phyloP scores from a whole-genome alignment of 768 basidiomycete genomes.

The Boletus rubroflammeus region DNA sequence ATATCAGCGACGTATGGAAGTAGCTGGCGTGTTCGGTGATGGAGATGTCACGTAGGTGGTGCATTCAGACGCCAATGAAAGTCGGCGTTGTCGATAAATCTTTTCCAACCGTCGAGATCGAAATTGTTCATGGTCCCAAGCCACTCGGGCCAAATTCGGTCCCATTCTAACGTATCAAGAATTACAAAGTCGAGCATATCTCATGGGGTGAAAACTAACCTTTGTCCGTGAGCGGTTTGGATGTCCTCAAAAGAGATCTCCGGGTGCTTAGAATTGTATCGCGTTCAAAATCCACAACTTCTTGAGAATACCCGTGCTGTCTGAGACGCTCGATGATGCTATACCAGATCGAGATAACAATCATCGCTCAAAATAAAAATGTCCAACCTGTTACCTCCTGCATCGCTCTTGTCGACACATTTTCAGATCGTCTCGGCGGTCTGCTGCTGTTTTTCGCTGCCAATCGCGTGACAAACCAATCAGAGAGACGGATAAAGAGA shows the following conservation, averaged over 20 bases:
- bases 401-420: neutral
- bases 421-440: neutral
- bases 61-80: neutral
- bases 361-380: neutral
- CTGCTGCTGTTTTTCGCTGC: neutral
- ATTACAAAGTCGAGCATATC: neutral
- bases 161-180: slow-evolving; percentile 6
- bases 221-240: slow-evolving; percentile 9
- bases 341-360: neutral
- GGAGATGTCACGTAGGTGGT: neutral
- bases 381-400: neutral
- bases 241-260: neutral
- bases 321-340: slow-evolving; percentile 10
- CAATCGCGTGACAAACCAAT: neutral
- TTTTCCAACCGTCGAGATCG: neutral
- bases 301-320: slow-evolving; percentile 2
- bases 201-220: neutral
- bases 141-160: slow-evolving; percentile 5
- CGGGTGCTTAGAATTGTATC: neutral
- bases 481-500: neutral
- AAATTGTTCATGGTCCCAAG: neutral
- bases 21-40: neutral
- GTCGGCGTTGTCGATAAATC: neutral
- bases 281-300: neutral
- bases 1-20: slow-evolving; percentile 7